phyloP scores from a whole-genome alignment of 2,329 filamentous ascomycete genomes.

The Teratosphaeria viscida region DNA sequence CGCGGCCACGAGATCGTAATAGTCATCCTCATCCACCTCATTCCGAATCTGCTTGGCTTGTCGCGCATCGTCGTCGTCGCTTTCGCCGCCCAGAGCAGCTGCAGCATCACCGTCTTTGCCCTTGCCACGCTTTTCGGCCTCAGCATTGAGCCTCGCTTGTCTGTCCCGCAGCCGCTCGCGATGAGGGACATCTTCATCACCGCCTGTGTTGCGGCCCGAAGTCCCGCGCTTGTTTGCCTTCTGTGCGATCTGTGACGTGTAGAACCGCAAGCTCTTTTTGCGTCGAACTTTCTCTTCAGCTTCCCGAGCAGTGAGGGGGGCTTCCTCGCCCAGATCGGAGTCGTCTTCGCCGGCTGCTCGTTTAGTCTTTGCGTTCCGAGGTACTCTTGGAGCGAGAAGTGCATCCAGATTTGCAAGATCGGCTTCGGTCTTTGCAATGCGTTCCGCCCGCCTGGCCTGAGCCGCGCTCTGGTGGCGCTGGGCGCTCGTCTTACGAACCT shows the following conservation, averaged over 20 bases:
- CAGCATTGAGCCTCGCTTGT: constrained; percentile 74
- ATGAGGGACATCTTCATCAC: constrained; percentile 75
- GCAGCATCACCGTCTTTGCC: constrained; percentile 46
- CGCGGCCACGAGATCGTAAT: constrained; percentile 81
- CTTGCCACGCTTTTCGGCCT: constrained; percentile 74
- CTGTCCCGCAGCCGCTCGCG: constrained; percentile 80
- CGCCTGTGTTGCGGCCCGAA: constrained; percentile 63
- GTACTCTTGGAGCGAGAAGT: constrained; percentile 38
- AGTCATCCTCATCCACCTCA: constrained; percentile 54
- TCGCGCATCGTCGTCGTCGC: constrained; percentile 53
- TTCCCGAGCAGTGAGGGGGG: constrained; percentile 62
- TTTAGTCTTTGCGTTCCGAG: constrained; percentile 8
- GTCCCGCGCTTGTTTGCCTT: constrained; percentile 77
- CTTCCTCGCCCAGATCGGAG: constrained; percentile 91
- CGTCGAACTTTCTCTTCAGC: constrained; percentile 78
- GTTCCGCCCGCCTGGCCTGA: constrained; percentile 45
- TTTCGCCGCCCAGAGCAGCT: constrained; percentile 60
- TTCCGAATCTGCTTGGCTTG: constrained; percentile 41
- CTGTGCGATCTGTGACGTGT: constrained; percentile 93
- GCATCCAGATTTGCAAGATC: constrained; percentile 62
- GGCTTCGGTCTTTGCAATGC: constrained; percentile 51
- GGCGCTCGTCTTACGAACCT: constrained; percentile 35
- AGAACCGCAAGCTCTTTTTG: constrained; percentile 91
- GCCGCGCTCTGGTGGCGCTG: constrained; percentile 42
- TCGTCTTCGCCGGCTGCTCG: constrained; percentile 41